Evolutionary conservation across 1,284 basidiomycete species (phyloP).

Genomic region (Ceratobasidium sp.): DNA sequence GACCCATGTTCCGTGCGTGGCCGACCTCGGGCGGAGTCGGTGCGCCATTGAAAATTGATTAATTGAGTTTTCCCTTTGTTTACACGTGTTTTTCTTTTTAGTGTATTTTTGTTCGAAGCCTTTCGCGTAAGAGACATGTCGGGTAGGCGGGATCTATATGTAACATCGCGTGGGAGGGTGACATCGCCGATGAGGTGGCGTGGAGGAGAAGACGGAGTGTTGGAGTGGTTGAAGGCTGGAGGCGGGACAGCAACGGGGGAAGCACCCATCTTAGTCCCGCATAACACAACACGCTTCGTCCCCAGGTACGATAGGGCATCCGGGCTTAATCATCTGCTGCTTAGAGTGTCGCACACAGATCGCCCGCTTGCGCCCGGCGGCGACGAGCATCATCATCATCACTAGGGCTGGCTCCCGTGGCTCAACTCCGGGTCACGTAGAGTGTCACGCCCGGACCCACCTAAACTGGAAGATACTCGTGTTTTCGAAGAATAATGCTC

Average conservation of each 20-base stretch:
- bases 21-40: constrained; percentile 40
- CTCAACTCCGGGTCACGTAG: constrained; percentile 23
- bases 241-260: too few relatives aligned
- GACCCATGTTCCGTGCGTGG: constrained; percentile 12
- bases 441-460: constrained; percentile 3
- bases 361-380: constrained; percentile 18
- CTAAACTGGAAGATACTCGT: constrained; percentile 15
- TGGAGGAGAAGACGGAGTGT: constrained; percentile 4
- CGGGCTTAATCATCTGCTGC: not conserved
- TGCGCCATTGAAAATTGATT: constrained; percentile 1
- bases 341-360: not conserved
- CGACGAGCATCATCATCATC: not conserved
- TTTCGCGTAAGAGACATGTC: constrained; percentile 13
- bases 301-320: not conserved
- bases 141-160: not conserved
- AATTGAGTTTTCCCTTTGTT: not conserved
- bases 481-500: constrained; percentile 18
- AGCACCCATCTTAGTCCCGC: too few relatives aligned
- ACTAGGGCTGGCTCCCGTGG: not conserved
- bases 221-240: not conserved
- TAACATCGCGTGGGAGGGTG: not conserved
- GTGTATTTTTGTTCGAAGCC: too few relatives aligned
- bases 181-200: not conserved
- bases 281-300: too few relatives aligned
- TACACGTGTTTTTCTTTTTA: not conserved